A percentile compares a stretch with the other conserved stretches of the same genome.
Conservation (phyloP, 495 filamentous ascomycete species). For the Darksidea phi region DNA sequence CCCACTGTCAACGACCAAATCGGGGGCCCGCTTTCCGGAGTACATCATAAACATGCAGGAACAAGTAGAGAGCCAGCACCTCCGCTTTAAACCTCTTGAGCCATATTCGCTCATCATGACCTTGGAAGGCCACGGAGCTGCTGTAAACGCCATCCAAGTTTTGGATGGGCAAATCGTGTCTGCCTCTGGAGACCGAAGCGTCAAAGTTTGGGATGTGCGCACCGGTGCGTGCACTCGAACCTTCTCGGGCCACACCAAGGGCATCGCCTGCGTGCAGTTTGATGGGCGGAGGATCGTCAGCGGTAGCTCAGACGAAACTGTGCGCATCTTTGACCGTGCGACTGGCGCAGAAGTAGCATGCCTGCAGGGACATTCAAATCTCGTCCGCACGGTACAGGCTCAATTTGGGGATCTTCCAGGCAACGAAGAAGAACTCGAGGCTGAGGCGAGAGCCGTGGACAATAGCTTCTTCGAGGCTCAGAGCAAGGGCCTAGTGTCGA, state of each 20-base stretch:
- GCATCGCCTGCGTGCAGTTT: conserved; percentile 96
- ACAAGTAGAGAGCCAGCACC: conserved; percentile 38
- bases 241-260: conserved; percentile 84
- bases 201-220: conserved; percentile 91
- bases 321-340: conserved; percentile 86
- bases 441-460: conserved; percentile 72
- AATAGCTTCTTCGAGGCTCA: conserved; percentile 68
- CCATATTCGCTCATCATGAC: conserved; percentile 76
- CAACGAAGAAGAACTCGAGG: conserved; percentile 65
- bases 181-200: conserved; percentile 84
- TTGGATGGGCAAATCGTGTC: conserved; percentile 84
- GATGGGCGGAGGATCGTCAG: conserved; percentile 96
- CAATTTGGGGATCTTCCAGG: conserved; percentile 87
- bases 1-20: conserved; percentile 31
- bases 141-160: conserved; percentile 95
- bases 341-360: conserved; percentile 85
- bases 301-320: conserved; percentile 90
- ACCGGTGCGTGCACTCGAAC: conserved; percentile 72
- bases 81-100: conserved; percentile 52
- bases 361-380: conserved; percentile 71
- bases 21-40: conserved; percentile 45
- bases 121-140: conserved; percentile 79
- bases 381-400: conserved; percentile 93
- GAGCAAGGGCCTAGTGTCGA: conserved; percentile 55
- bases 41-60: conserved; percentile 54